Evolutionary conservation across 2,329 filamentous ascomycete genomes (phyloP), one percentile per base, ranked within the genome.

Genomic region (Mollisiaceae sp.): DNA sequence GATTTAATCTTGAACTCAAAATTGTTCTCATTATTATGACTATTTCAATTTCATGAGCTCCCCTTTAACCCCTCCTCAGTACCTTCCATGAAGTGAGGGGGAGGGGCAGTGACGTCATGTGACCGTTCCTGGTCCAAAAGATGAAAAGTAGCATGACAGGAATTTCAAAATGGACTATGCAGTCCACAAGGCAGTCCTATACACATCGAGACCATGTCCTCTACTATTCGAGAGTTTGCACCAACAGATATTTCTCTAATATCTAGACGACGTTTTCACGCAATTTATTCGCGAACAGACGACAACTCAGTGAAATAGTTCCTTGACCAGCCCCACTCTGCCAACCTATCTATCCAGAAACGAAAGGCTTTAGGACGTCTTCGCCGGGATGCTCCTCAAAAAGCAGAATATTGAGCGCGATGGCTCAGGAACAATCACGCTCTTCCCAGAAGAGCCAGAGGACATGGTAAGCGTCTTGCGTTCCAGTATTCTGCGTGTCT

Each of bases 381-480:
- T 45, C 22, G 18, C 4, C 39, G 69, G 65, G 9, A 92, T 92
- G 89, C 84, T 85, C 65, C 81, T 91, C 52, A 83, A 91, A 71
- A 90, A 88, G 75, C 85, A 88, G 66, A 83, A 85, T 65, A 89
- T 91, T 69, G 87, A 90, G 72, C 85, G 85, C 65, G 84, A 89
- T 77, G 88, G 88, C 78, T 86, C 86, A 0, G 90, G 90, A 36
- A 82, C 80, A 38, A 87, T 89, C 62, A 90, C 87, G 6, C 80
- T 92, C 62, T 83, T 87, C 66, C 90, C 90, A 2, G 89, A 91
- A 77, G 89, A 91, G 76, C 87, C 89, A 59, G 90, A 92, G 78
- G 90, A 92, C 72, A 92, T 92, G 89, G 87, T 89, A 80, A 69
- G 73, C 67, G 35, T 56, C 62, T 41, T 45, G 8, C n/a, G 20